These are phyloP conservation scores for Apostasia ramifera DNA, from an alignment of 106 monocot genomes.

Conservation along the genomic window DNA sequence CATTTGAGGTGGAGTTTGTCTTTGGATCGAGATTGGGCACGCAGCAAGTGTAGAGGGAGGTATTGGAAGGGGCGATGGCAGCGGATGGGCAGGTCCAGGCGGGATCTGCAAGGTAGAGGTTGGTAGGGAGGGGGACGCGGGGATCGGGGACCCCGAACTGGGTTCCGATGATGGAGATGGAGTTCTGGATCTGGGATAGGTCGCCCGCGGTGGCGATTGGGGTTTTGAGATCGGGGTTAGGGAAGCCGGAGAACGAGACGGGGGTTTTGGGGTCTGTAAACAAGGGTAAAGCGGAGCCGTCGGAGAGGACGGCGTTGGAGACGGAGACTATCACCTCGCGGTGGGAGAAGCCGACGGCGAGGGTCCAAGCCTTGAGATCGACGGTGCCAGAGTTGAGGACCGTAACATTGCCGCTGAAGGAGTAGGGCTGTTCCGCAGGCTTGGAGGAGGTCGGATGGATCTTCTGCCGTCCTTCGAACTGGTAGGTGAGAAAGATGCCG, in stretches of 20 bases:
- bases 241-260: conserved; percentile 70
- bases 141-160: conserved; percentile 39
- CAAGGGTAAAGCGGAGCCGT: conserved; percentile 62
- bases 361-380: conserved; percentile 14
- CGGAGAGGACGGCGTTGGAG: conserved; percentile 35
- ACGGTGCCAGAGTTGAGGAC: conserved; percentile 16
- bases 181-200: conserved; percentile 43
- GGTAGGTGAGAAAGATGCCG: conserved; percentile 21
- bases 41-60: conserved; percentile 29
- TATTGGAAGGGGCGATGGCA: neutral
- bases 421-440: conserved; percentile 5
- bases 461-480: conserved; percentile 4
- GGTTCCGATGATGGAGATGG: conserved; percentile 47
- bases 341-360: conserved; percentile 26
- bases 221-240: conserved; percentile 66
- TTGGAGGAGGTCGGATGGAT: conserved; percentile 14
- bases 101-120: conserved; percentile 39
- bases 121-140: conserved; percentile 27
- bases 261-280: conserved; percentile 24
- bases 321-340: conserved; percentile 65
- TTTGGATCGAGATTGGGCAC: conserved; percentile 27
- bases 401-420: conserved; percentile 18
- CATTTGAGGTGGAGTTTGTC: conserved; percentile 9
- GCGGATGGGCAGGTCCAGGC: conserved; percentile 38
- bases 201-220: conserved; percentile 87